Conservation (phyloP, 1,284 basidiomycete species). For the Pseudozyma flocculosa region DNA sequence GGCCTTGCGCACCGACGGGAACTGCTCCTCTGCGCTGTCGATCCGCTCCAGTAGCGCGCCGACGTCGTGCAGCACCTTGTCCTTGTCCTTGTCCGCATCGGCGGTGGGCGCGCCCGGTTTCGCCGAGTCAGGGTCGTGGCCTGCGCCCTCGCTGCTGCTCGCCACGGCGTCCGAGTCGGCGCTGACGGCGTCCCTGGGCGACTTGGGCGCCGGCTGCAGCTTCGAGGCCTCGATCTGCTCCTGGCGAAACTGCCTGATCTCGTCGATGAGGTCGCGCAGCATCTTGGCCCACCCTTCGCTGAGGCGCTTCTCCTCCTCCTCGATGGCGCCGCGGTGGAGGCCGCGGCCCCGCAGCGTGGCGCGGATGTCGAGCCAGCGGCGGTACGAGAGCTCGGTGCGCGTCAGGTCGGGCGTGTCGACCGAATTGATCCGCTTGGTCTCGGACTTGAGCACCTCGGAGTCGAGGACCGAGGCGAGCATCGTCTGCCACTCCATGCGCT, state of each 20-base stretch:
- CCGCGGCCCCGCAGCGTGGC: conserved; percentile 73
- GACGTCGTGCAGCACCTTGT: conserved; percentile 35
- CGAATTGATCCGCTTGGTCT: conserved; percentile 59
- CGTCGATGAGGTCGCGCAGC: conserved; percentile 79
- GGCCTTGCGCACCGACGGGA: conserved; percentile 47
- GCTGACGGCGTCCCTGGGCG: conserved; percentile 2
- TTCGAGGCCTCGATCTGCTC: conserved; percentile 61
- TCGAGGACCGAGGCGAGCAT: conserved; percentile 56
- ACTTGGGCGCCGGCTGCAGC: not conserved
- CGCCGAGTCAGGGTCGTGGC: conserved; percentile 1
- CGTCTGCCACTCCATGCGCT: conserved; percentile 57
- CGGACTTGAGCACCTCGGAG: conserved; percentile 55
- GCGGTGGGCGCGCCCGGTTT: not conserved
- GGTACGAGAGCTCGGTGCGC: conserved; percentile 53
- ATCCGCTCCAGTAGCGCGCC: conserved; percentile 41
- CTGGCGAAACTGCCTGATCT: conserved; percentile 72
- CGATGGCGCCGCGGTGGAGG: conserved; percentile 64
- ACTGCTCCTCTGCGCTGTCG: conserved; percentile 51
- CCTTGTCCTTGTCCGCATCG: conserved; percentile 1
- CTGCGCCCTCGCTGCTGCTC: conserved; percentile 1
- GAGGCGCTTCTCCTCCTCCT: conserved; percentile 77
- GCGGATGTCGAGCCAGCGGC: conserved; percentile 84
- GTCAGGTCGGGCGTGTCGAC: conserved; percentile 51
- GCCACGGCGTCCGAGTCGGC: conserved; percentile 3
- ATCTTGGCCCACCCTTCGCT: conserved; percentile 78